Evolutionary conservation across 2,329 filamentous ascomycete genomes (phyloP), one percentile per base, ranked within the genome.

Genomic region (Cladophialophora exuberans): DNA sequence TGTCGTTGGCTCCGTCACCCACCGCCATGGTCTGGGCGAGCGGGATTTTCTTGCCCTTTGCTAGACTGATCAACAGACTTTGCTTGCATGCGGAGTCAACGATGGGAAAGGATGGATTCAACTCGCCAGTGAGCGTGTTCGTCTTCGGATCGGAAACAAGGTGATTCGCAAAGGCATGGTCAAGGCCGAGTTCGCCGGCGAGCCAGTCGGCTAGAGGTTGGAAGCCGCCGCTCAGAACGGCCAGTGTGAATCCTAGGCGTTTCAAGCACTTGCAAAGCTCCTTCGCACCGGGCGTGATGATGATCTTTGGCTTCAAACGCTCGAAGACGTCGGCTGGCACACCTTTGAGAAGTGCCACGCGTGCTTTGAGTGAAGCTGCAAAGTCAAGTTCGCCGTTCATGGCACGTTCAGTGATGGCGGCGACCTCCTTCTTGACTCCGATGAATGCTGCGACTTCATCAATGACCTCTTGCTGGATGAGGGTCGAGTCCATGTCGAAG

Each of bases 311-410:
- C 64, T 87, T 85, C 33, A 99, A 79, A 56, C 87, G 82, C 56
- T 90, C 84, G 65, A 95, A 96, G 13, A 97, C 86, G 52, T 83
- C 83, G 7, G 82, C 85, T 0, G 89, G 84, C 6, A 97, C 84
- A 26, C 92, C 93, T 65, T 87, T 88, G 35, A 99, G 82, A 38
- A 97, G 79, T 35, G 81, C 81, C 23, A 95, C 90, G 17, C 94
- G 83, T 69, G 89, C 89, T 54, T 86, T 84, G 67, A 99, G 85
- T 1, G 89, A 92, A 0, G 83, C 83, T 48, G 92, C 86, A 65
- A 99, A 99, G 70, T 97, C 92, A 30, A 97, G 79, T 76, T 97
- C 92, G 57, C 94, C 94, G 63, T 93, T 86, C 94, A 99, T 99
- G 30, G 94, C 93, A 28, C 91, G 87, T 56, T 87, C 87, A 0